Base-by-base conservation (phyloP, 2,329 filamentous ascomycete species). In the Phyllosticta citriasiana region DNA sequence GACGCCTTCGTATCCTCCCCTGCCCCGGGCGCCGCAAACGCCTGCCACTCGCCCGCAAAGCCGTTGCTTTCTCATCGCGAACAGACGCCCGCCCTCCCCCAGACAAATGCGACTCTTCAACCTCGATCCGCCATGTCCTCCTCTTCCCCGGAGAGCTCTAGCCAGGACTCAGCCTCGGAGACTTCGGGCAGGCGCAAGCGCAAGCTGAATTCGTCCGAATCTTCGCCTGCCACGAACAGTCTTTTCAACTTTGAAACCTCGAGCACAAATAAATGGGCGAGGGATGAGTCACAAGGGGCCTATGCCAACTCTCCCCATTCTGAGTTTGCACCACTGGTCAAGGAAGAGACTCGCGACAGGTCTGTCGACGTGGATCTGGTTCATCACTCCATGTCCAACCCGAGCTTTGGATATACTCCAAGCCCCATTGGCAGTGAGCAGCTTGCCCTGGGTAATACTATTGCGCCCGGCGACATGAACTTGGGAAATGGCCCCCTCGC, bases 351-450 rank as follows among this genome's bases (percentile, higher is more conserved):
- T 2, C 19, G 19, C 19, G 12, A 53, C 1, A 54, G 57, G 9
- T 7, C 24, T 27, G 35, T 55, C 51, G 71, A 72, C 62, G 71
- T 73, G 61, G 70, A 72, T 5, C 71, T 77, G 57, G 73, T 68
- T 61, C 78, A 80, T 63, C 75, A 75, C 65, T 76, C 76, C 57
- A 78, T 81, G 75, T 75, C 79, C 58, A 12, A 12, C 14, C 73
- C 75, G 54, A 73, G 77, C 55, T 83, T 85, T 65, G 80, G 84
- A 65, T 85, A 51, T 8, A 33, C 86, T 67, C 79, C 81, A 16
- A 83, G 82, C 27, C 27, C 27, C 9, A 30, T 30, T 30, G 27
- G 27, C 66, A 80, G 80, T 8, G 1, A 84, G 79, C 65, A 87
- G 82, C 63, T 82, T 84, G 51, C 30, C 54, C 60, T 19, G 8